Evolutionary conservation across 1,284 basidiomycete species (phyloP).

Genomic region (Lentinus polychrous): DNA sequence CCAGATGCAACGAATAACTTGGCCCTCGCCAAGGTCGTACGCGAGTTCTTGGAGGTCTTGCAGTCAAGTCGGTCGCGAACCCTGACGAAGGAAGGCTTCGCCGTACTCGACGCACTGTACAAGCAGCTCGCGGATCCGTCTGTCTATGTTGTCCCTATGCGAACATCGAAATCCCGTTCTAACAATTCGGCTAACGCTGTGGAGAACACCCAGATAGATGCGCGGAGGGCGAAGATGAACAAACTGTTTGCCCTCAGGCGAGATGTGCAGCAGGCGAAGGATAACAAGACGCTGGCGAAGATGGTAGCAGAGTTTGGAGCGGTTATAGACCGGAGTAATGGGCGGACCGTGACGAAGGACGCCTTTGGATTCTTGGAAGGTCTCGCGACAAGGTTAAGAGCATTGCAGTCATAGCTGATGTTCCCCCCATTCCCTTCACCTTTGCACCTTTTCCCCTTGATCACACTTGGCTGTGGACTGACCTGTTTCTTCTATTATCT

Average conservation of each 20-base stretch:
- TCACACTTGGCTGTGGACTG: too few relatives aligned
- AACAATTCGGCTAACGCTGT: constrained; percentile 26
- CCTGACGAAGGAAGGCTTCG: constrained; percentile 64
- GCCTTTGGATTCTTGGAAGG: constrained; percentile 64
- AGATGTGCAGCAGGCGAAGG: constrained; percentile 43
- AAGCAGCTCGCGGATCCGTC: constrained; percentile 64
- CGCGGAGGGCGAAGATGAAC: constrained; percentile 42
- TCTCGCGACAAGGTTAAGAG: constrained; percentile 43
- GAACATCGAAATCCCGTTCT: constrained; percentile 36
- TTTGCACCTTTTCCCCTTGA: too few relatives aligned
- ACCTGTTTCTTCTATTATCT: too few relatives aligned
- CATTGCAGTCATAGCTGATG: constrained; percentile 7
- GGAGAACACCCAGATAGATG: constrained; percentile 28
- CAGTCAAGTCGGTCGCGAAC: constrained; percentile 56
- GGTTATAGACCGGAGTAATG: constrained; percentile 56
- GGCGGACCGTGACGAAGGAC: constrained; percentile 68
- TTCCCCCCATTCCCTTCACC: too few relatives aligned
- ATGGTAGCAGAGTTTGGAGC: constrained; percentile 63
- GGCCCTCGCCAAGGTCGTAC: constrained; percentile 43
- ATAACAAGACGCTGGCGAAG: constrained; percentile 48
- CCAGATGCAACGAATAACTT: constrained; percentile 46
- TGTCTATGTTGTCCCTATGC: constrained; percentile 46
- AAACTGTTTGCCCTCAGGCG: constrained; percentile 47
- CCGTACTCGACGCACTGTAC: constrained; percentile 58
- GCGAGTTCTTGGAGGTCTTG: constrained; percentile 52